Base-by-base conservation (phyloP, 1,284 basidiomycete genomes). In the Apiotrichum veenhuisii region DNA sequence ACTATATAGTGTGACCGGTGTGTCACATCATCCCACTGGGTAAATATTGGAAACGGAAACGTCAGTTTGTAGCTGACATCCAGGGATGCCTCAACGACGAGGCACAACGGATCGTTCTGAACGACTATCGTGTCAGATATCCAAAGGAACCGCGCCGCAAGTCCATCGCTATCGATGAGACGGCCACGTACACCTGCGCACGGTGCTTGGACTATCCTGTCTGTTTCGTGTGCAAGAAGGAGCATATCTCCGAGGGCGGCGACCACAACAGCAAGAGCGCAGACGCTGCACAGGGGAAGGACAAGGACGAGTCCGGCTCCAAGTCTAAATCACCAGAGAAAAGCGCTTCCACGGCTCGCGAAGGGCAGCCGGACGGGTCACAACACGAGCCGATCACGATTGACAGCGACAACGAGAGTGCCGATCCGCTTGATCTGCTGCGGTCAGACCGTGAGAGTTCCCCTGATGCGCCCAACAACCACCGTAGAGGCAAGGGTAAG, bases 1-100 rank as follows among this genome's bases (percentile, higher is more conserved):
- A 48, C 51, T 50, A 18, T 50, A 15, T 30, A 72, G 78, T 93
- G 90, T 68, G 77, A 89, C 44, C 86, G 83, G 71, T 94, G 91
- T 63, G 85, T 86, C 15, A 82, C 89, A 25, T 80, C 82, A 15
- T 83, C 83, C 34, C 91, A 94, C 71, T 94, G 89, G 88, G 81
- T 71, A 22, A 56, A 64, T 62, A 15, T 20, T n/a, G n/a, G n/a
- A n/a, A n/a, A n/a, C n/a, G n/a, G n/a, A n/a, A n/a, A n/a, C 8
- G 15, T 34, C 25, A 2, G 5, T 22, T 23, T 12, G 9, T 20
- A 41, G 26, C 52, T 52, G n/a, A 51, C 38, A 3, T n/a, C 14
- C 30, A 74, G 74, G 62, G 78, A 34, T 94, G 91, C 70, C 78
- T 93, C 17, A 36, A 40, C 14, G 30, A 34, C 9, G 20, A 78